Conservation (phyloP, 495 filamentous ascomycete species). For the Penicillium waksmanii region DNA sequence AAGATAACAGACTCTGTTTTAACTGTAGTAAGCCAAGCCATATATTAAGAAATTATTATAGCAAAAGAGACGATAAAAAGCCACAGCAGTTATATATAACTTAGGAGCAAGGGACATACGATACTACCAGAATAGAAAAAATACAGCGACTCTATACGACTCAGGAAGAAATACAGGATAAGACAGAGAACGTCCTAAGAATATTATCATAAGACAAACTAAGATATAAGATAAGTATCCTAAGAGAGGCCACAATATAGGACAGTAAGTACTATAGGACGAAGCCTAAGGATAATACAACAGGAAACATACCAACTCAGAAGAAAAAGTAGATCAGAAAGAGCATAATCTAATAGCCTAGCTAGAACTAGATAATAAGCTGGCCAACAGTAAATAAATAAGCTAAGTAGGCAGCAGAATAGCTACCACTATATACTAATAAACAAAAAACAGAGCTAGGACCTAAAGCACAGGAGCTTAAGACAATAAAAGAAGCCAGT, state of each 20-base stretch:
- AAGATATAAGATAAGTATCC: neutral
- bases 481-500: too few species aligned
- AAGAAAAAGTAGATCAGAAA: too few species aligned
- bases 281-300: too few species aligned
- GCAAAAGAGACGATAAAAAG: neutral
- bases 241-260: too few species aligned
- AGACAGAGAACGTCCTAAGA: neutral
- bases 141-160: neutral
- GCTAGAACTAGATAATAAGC: too few species aligned
- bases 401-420: neutral
- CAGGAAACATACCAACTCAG: too few species aligned
- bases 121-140: neutral
- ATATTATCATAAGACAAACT: neutral
- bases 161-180: neutral
- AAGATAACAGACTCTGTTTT: neutral
- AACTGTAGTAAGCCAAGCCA: neutral
- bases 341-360: too few species aligned
- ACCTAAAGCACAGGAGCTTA: too few species aligned
- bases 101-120: neutral
- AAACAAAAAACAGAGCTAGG: too few species aligned
- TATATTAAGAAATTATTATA: neutral
- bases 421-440: neutral
- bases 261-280: too few species aligned
- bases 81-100: neutral
- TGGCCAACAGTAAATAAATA: too few species aligned